Conservation (phyloP, 192 early-diverging fungal genomes). For the Backusella macrospora region DNA sequence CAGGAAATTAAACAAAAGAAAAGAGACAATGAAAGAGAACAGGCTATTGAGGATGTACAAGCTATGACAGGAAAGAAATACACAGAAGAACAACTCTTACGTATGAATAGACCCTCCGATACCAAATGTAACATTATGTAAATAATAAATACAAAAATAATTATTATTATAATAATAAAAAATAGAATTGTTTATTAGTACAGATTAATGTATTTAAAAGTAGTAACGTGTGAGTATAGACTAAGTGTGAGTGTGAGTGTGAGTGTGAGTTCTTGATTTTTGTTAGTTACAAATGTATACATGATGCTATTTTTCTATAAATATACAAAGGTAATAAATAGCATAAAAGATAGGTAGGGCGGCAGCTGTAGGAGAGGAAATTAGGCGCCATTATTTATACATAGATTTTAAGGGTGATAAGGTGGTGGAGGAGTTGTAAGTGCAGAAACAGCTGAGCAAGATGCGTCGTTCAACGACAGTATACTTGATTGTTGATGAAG, state of each 20-base stretch:
- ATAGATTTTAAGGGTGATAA: conserved; percentile 5
- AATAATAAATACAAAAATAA: conserved; percentile 3
- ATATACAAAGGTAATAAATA: background rate
- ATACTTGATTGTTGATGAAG: conserved; percentile 3
- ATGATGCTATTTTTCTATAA: conserved; percentile 2
- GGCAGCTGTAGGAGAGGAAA: background rate
- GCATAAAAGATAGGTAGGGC: background rate
- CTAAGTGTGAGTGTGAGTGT: background rate
- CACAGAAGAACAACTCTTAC: conserved; percentile 30
- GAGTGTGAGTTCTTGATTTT: background rate
- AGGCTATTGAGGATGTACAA: conserved; percentile 65
- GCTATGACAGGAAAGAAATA: conserved; percentile 49
- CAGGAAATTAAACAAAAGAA: conserved; percentile 77
- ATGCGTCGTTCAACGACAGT: background rate
- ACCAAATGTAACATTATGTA: conserved; percentile 38
- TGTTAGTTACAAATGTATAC: background rate
- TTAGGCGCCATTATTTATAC: background rate
- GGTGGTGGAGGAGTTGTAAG: conserved; percentile 6
- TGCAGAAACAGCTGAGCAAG: background rate
- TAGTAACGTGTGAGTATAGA: background rate
- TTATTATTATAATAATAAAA: background rate
- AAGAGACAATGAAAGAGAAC: conserved; percentile 65
- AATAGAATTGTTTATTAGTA: background rate
- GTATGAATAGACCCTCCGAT: conserved; percentile 26
- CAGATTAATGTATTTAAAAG: background rate